A percentile compares a stretch with the other conserved stretches of the same genome.
phyloP scores from a whole-genome alignment of 2,329 filamentous ascomycete species.

The Penicillium vulpinum region DNA sequence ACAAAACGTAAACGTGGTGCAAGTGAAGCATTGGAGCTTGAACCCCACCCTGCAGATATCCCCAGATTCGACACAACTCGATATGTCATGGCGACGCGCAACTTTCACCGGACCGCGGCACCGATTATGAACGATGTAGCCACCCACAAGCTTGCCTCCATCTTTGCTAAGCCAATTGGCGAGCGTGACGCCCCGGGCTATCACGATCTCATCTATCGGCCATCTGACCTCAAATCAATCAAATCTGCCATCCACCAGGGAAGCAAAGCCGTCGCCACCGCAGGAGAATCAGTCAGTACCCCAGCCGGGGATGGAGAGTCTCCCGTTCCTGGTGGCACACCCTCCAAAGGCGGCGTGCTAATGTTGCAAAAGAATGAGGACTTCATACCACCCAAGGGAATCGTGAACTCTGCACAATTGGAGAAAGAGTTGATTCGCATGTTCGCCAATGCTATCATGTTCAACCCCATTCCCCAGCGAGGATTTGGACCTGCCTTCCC shows the following conservation, averaged over 20 bases:
- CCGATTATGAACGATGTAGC: constrained; percentile 75
- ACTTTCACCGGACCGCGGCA: constrained; percentile 65
- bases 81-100: constrained; percentile 46
- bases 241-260: constrained; percentile 65
- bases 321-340: constrained; percentile 36
- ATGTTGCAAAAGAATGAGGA: constrained; percentile 65
- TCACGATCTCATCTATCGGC: constrained; percentile 69
- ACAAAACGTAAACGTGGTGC: constrained; percentile 45
- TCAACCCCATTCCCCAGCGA: constrained; percentile 79
- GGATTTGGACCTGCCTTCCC: constrained; percentile 65
- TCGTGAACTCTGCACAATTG: constrained; percentile 89
- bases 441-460: constrained; percentile 99
- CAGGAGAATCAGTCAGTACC: constrained; percentile 63
- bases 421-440: constrained; percentile 93
- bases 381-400: constrained; percentile 78
- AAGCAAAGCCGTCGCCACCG: constrained; percentile 45
- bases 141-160: constrained; percentile 74
- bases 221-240: constrained; percentile 76
- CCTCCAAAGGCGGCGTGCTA: constrained; percentile 45
- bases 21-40: constrained; percentile 35
- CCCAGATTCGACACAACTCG: constrained; percentile 33
- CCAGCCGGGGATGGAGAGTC: constrained; percentile 61
- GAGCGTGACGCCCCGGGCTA: constrained; percentile 76
- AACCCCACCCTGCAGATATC: constrained; percentile 27
- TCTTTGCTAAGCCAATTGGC: constrained; percentile 73